Percentiles rank a stretch among this genome's conserved stretches.
phyloP scores from a whole-genome alignment of 352 stramenopile genomes.

The Pythium myriotylum region DNA sequence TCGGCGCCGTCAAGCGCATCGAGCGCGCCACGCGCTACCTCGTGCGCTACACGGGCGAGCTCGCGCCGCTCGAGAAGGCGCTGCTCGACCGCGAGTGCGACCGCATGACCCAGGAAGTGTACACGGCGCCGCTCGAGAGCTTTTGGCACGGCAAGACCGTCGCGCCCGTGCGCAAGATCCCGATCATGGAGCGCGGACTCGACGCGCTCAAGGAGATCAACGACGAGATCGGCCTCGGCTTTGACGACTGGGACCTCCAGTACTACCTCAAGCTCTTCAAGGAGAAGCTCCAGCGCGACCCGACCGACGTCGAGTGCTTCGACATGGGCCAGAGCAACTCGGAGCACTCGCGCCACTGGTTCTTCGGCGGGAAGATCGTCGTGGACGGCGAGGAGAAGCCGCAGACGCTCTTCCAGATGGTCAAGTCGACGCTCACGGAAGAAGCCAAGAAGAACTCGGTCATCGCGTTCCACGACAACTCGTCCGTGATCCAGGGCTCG shows the following conservation, averaged over 20 bases:
- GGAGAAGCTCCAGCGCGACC: slow-evolving; percentile 96
- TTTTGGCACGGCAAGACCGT: slow-evolving; percentile 90
- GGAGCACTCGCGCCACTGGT: slow-evolving; percentile 99
- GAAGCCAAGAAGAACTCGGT: slow-evolving; percentile 93
- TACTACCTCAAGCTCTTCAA: slow-evolving; percentile 98
- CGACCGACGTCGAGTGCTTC: slow-evolving; percentile 99
- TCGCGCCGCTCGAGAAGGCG: slow-evolving; percentile 48
- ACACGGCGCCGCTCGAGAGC: slow-evolving; percentile 83
- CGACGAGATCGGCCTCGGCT: slow-evolving; percentile 93
- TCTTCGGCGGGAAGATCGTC: slow-evolving; percentile 99
- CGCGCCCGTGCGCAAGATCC: slow-evolving; percentile 88
- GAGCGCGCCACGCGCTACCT: slow-evolving; percentile 94
- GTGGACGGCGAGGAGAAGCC: slow-evolving; percentile 96
- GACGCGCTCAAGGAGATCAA: slow-evolving; percentile 96
- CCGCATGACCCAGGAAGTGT: slow-evolving; percentile 99
- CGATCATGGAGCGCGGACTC: slow-evolving; percentile 94
- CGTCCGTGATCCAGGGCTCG: slow-evolving; percentile 95
- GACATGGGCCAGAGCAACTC: slow-evolving; percentile 99
- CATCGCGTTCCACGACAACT: slow-evolving; percentile 99
- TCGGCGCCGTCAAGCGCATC: slow-evolving; percentile 91
- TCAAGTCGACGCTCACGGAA: slow-evolving; percentile 96
- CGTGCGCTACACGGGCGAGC: slow-evolving; percentile 63
- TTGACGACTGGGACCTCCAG: slow-evolving; percentile 99
- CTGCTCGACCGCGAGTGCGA: slow-evolving; percentile 84
- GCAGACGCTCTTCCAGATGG: slow-evolving; percentile 98